A percentile compares a stretch with the other conserved stretches of the same genome.
Evolutionary conservation across 805 yeast genomes (phyloP).

Genomic region (Candida boleticola): DNA sequence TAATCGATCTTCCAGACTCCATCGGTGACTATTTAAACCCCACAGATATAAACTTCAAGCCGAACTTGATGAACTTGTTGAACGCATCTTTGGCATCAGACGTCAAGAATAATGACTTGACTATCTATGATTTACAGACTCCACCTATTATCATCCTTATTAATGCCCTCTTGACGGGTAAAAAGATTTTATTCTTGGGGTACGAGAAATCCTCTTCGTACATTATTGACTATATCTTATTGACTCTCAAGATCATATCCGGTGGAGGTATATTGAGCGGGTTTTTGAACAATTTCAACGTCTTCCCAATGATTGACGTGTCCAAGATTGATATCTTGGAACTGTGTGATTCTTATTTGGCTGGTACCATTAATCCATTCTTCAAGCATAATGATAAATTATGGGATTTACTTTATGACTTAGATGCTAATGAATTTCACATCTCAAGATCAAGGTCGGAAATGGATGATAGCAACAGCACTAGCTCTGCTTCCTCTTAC

Average conservation of each 20-base stretch:
- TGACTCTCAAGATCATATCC: slow-evolving; percentile 40
- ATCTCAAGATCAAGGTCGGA: slow-evolving; percentile 3
- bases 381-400: slow-evolving; percentile 51
- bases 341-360: slow-evolving; percentile 42
- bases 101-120: slow-evolving; percentile 44
- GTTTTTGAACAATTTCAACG: slow-evolving; percentile 32
- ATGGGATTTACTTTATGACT: slow-evolving; percentile 63
- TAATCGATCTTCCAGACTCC: slow-evolving; percentile 38
- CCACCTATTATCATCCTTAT: slow-evolving; percentile 42
- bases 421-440: slow-evolving; percentile 48
- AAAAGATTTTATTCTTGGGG: slow-evolving; percentile 37
- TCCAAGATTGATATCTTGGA: slow-evolving; percentile 52
- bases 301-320: slow-evolving; percentile 63
- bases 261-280: slow-evolving; percentile 45
- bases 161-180: slow-evolving; percentile 38
- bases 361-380: slow-evolving; percentile 70
- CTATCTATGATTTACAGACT: slow-evolving; percentile 52
- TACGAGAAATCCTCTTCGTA: slow-evolving; percentile 40
- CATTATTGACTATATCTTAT: slow-evolving; percentile 40
- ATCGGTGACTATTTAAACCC: slow-evolving; percentile 46
- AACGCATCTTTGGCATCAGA: slow-evolving; percentile 33
- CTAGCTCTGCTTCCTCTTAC: not conserved
- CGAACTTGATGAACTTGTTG: slow-evolving; percentile 32
- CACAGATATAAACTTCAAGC: slow-evolving; percentile 42
- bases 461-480: not conserved